These are phyloP conservation scores for Hippophae rhamnoides DNA, from an alignment of 306 rosid genomes.

Conservation along the genomic window DNA sequence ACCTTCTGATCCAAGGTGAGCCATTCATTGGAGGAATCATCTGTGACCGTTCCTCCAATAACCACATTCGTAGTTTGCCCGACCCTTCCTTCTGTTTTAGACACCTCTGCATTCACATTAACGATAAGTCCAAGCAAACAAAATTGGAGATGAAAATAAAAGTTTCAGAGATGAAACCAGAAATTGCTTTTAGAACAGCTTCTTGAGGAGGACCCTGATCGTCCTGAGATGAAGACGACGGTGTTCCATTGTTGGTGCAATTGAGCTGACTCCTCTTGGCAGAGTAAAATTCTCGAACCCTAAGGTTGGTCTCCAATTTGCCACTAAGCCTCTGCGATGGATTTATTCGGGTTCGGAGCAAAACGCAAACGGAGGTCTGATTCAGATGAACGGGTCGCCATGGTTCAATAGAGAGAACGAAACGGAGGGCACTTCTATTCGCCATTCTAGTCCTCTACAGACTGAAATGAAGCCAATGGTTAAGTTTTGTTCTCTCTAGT, in stretches of 20 bases:
- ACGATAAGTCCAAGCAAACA: neutral
- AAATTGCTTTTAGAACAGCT: conserved; percentile 85
- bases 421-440: conserved; percentile 51
- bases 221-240: conserved; percentile 44
- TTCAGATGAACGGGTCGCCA: conserved; percentile 36
- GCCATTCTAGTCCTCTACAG: conserved; percentile 37
- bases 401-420: conserved; percentile 40
- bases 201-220: conserved; percentile 95
- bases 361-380: conserved; percentile 21
- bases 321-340: conserved; percentile 12
- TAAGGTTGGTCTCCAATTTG: conserved; percentile 12
- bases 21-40: conserved; percentile 88
- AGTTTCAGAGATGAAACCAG: conserved; percentile 38
- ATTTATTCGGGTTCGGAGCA: conserved; percentile 14
- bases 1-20: conserved; percentile 90
- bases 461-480: neutral
- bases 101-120: conserved; percentile 53
- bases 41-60: conserved; percentile 89
- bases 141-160: neutral
- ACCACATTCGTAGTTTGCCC: conserved; percentile 97
- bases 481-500: neutral
- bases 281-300: conserved; percentile 33
- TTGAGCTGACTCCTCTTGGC: conserved; percentile 23
- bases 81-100: conserved; percentile 92
- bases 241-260: conserved; percentile 44